Evolutionary conservation across 225 moss, liverwort and hornwort species (phyloP).

Genomic region (Sphagnum tenellum): DNA sequence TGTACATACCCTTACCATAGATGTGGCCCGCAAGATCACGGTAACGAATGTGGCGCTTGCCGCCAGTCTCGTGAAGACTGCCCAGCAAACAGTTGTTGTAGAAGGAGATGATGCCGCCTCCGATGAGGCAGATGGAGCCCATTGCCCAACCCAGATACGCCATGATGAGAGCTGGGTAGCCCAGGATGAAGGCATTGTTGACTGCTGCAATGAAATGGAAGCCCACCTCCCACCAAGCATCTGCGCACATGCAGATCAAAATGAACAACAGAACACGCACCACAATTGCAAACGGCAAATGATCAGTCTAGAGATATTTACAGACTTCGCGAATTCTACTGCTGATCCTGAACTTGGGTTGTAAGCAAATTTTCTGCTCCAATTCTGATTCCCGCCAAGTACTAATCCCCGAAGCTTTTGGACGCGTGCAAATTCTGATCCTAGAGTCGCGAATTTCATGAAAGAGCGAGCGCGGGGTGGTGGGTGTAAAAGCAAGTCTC

Average conservation of each 20-base stretch:
- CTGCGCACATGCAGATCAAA: constrained; percentile 6
- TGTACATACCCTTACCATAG: constrained; percentile 38
- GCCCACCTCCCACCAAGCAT: constrained; percentile 36
- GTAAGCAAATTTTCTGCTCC: too few relatives aligned
- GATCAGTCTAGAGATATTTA: too few relatives aligned
- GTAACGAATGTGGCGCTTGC: constrained; percentile 48
- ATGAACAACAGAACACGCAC: too few relatives aligned
- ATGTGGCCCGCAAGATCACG: constrained; percentile 40
- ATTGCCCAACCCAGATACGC: constrained; percentile 31
- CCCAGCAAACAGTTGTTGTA: constrained; percentile 47
- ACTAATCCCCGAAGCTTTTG: too few relatives aligned
- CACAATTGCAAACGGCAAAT: too few relatives aligned
- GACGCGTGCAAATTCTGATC: too few relatives aligned
- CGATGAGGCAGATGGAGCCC: constrained; percentile 16
- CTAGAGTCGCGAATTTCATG: too few relatives aligned
- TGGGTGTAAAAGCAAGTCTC: too few relatives aligned
- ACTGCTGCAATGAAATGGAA: constrained; percentile 29
- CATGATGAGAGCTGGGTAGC: constrained; percentile 43
- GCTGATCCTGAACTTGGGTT: too few relatives aligned
- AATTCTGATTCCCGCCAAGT: too few relatives aligned
- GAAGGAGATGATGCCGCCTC: constrained; percentile 21
- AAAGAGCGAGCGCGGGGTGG: too few relatives aligned
- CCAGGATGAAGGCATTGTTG: constrained; percentile 26
- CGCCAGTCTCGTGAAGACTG: constrained; percentile 36
- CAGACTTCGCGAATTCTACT: too few relatives aligned